Evolutionary conservation across 2,329 filamentous ascomycete genomes (phyloP).

Genomic region (Neopestalotiopsis rosae): DNA sequence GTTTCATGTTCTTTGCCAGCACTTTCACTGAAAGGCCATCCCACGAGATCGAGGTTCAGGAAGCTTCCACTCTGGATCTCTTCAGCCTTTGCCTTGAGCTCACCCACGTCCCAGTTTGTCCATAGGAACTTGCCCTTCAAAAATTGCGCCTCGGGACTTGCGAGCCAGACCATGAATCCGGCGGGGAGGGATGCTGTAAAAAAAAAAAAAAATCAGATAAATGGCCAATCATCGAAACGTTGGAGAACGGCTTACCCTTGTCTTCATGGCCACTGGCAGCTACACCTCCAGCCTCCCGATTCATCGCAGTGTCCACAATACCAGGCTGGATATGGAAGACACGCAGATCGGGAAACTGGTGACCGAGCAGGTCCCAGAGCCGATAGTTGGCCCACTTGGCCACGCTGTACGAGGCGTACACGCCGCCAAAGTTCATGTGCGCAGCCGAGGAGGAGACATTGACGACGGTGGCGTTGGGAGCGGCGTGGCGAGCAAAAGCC

Average conservation of each 20-base stretch:
- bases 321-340: conserved; percentile 51
- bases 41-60: conserved; percentile 25
- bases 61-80: conserved; percentile 34
- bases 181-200: conserved; percentile 40
- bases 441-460: conserved; percentile 40
- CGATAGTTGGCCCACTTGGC: conserved; percentile 48
- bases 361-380: conserved; percentile 46
- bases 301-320: conserved; percentile 34
- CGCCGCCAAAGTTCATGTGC: conserved; percentile 35
- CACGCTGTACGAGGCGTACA: conserved; percentile 43
- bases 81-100: conserved; percentile 45
- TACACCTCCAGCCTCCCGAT: conserved; percentile 23
- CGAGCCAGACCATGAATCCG: conserved; percentile 50
- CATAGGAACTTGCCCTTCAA: conserved; percentile 52
- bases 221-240: neutral
- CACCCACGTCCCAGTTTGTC: conserved; percentile 57
- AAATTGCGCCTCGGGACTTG: conserved; percentile 50
- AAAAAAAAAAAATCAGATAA: conserved; percentile 21
- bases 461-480: conserved; percentile 38
- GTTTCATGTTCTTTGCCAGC: no score
- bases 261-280: conserved; percentile 25
- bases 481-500: conserved; percentile 39
- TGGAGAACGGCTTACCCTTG: conserved; percentile 34
- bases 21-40: conserved; percentile 21
- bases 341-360: conserved; percentile 44